Evolutionary conservation across 768 basidiomycete genomes (phyloP), one percentile per base, ranked within the genome.

Genomic region (Lactarius psammicola): DNA sequence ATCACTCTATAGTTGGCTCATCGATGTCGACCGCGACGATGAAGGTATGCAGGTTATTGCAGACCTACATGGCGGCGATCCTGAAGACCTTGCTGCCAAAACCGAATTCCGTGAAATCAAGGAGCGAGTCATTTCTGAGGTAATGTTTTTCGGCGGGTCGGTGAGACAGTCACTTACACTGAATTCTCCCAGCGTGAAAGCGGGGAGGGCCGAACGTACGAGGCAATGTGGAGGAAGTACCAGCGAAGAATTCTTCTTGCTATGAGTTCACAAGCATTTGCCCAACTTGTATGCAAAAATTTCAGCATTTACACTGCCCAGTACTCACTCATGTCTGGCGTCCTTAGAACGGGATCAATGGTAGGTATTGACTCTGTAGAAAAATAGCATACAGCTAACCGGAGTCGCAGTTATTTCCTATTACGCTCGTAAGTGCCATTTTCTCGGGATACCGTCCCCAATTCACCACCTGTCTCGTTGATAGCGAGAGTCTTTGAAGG

Each of bases 191-290:
- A 95, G 92, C 87, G 90, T 17, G 86, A 87, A 56, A 83, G 85
- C 31, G 89, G 87, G 28, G 92, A 90, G 68, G 88, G 80, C 53
- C 83, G 93, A 56, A 83, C 87, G 2, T 98, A 98, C 76, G 71
- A 73, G 34, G 81, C 81, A 44, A 91, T 98, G 87, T 98, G 95
- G 94, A 85, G 76, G 70, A 84, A 85, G 71, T 97, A 98, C 74
- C 89, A 89, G 72, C 87, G 88, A 34, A 82, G 95, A 38, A 94
- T 98, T 13, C 74, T 97, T 68, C 84, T 98, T 55, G 95, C 95
- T 18, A 95, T 95, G 92, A 92, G 90, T 23, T 93, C 93, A 62
- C 95, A 97, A 75, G 91, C 92, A 49, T 96, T 97, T 76, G 95
- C 95, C 51, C 95, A 97, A 74, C 79, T 97, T 73, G 94, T 94